A percentile compares a stretch with the other conserved stretches of the same genome.
These are phyloP conservation scores for Globisporangium polare DNA, from an alignment of 352 stramenopile species.

Conservation along the genomic window DNA sequence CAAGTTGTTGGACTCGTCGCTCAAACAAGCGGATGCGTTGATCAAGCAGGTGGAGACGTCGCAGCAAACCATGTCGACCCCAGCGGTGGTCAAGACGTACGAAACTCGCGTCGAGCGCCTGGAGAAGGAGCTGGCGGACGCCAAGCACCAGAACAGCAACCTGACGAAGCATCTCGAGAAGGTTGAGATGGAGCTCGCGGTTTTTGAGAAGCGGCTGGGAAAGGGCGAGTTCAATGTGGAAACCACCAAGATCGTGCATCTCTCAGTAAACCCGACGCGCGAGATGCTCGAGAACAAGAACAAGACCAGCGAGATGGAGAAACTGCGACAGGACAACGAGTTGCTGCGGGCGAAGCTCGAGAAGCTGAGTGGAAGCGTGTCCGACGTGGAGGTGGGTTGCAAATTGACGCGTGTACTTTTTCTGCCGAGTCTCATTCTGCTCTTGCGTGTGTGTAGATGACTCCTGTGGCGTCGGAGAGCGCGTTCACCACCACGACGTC, in stretches of 20 bases:
- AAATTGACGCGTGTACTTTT: not conserved
- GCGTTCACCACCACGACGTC: constrained; percentile 74
- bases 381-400: constrained; percentile 26
- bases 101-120: constrained; percentile 44
- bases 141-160: constrained; percentile 43
- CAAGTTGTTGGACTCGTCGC: constrained; percentile 35
- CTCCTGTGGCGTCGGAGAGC: constrained; percentile 15
- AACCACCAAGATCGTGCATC: constrained; percentile 86
- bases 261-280: constrained; percentile 78
- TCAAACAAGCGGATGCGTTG: constrained; percentile 46
- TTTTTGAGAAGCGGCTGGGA: constrained; percentile 71
- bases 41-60: constrained; percentile 19
- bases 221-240: constrained; percentile 74
- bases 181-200: constrained; percentile 51
- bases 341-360: constrained; percentile 43
- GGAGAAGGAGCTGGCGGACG: constrained; percentile 37
- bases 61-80: constrained; percentile 34
- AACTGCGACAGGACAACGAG: constrained; percentile 51
- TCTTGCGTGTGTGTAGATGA: not conserved
- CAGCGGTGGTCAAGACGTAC: constrained; percentile 36
- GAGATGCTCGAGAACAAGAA: constrained; percentile 51
- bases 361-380: constrained; percentile 22
- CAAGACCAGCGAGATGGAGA: constrained; percentile 33
- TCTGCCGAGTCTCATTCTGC: not conserved
- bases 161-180: constrained; percentile 63